Base-by-base conservation (phyloP, 2,329 filamentous ascomycete genomes). In the Trichoderma brevicompactum region DNA sequence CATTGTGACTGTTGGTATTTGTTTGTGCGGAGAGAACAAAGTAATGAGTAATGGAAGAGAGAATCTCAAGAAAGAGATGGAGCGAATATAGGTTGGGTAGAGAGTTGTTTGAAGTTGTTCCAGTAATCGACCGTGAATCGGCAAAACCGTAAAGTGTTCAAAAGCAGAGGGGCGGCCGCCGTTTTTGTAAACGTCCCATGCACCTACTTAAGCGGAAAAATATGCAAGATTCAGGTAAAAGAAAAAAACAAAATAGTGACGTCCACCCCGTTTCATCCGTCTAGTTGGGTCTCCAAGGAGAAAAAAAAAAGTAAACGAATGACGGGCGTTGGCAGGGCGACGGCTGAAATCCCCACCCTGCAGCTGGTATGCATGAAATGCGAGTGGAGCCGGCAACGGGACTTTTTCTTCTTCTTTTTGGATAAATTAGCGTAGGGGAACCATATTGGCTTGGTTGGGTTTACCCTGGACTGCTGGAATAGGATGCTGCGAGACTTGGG, bases 1-100 rank as follows among this genome's bases (percentile, higher is more conserved):
- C 86, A 89, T 89, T 70, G 69, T 75, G 54, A 74, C n/a, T 17
- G 17, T 34, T 48, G 15, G 17, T 36, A 40, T 44, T 86, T 86
- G 46, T 23, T 53, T 8, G 23, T 28, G 23, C 23, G 23, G 23
- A 28, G 23, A 28, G 23, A 28, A 28, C 15, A 38, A 12, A 41
- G 36, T 38, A 38, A 38, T 38, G 23, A 3, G 23, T 28, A 28
- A 28, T 28, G 23, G 10, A 38, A 38, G 36, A 38, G 36, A 38
- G 50, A 53, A 49, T 49, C 19, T 32, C 46, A 49, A n/a, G 34
- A 36, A 38, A 38, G 36, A 38, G 36, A 7, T 7, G 10, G 36
- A 10, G 36, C 36, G 36, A 38, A 38, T 38, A 38, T 38, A 38
- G 36, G 36, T 38, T 38, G 10, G 34, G 3, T 7, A 38, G 36